Percentiles rank a stretch among this genome's conserved stretches.
These are phyloP conservation scores for Abelmoschus esculentus DNA, from an alignment of 345 rosid genomes.

Conservation along the genomic window DNA sequence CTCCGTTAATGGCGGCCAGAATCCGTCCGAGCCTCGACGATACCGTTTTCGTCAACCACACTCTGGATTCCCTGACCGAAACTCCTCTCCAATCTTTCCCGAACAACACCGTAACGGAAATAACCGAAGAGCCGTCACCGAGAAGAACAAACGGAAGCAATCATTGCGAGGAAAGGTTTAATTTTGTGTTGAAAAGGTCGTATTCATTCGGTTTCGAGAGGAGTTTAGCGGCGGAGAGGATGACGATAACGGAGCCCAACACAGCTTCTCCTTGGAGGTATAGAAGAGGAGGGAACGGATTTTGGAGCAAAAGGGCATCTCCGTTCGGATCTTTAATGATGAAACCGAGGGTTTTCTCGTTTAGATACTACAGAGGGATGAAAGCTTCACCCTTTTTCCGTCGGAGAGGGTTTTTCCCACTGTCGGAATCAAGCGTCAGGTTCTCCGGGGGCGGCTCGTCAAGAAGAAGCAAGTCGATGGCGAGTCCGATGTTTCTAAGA, in stretches of 20 bases:
- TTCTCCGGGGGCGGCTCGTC: slow-evolving; percentile 50
- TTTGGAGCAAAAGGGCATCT: slow-evolving; percentile 80
- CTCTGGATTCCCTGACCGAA: slow-evolving; percentile 26
- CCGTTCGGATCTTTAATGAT: slow-evolving; percentile 67
- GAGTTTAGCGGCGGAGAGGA: slow-evolving; percentile 58
- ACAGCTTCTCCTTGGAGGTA: slow-evolving; percentile 83
- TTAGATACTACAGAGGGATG: slow-evolving; percentile 53
- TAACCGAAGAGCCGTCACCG: slow-evolving; percentile 51
- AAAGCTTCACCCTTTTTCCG: slow-evolving; percentile 64
- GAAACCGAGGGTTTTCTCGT: slow-evolving; percentile 75
- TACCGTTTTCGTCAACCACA: slow-evolving; percentile 21
- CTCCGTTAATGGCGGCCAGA: slow-evolving; percentile 83
- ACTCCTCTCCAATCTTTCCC: slow-evolving; percentile 6
- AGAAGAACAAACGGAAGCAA: slow-evolving; percentile 13
- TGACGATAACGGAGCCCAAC: slow-evolving; percentile 48
- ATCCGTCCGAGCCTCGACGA: slow-evolving; percentile 77
- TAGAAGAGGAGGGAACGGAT: slow-evolving; percentile 40
- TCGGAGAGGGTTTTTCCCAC: slow-evolving; percentile 57
- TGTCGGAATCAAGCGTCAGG: slow-evolving; percentile 58
- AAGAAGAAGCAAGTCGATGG: slow-evolving; percentile 62
- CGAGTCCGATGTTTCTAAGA: slow-evolving; percentile 67
- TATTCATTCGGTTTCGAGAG: slow-evolving; percentile 84
- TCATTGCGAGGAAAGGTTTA: slow-evolving; percentile 40
- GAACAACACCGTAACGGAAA: slow-evolving; percentile 30
- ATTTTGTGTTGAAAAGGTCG: slow-evolving; percentile 54